Percentiles rank a stretch among this genome's conserved stretches.
Conservation (phyloP, 2,329 filamentous ascomycete genomes). For the Neonectria hederae region DNA sequence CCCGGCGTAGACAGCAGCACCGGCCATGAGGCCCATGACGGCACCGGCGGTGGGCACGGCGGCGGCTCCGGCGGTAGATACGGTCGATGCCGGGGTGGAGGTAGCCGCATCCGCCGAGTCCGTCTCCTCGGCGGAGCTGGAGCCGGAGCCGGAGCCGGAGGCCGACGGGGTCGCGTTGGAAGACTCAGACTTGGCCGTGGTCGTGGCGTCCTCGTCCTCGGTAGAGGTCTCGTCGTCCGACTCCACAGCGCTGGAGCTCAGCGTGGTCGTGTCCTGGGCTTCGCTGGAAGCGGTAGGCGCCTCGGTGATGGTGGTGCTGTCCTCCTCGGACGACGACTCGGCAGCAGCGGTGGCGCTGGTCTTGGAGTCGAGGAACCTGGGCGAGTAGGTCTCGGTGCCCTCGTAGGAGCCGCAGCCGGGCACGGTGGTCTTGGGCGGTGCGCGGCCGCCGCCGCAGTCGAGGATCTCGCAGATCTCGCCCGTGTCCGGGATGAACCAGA, state of each 20-base stretch:
- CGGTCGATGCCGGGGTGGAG: conserved; percentile 28
- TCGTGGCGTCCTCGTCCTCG: conserved; percentile 21
- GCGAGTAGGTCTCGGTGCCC: conserved; percentile 64
- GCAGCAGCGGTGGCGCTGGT: conserved; percentile 32
- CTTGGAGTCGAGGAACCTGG: conserved; percentile 56
- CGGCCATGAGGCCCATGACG: conserved; percentile 42
- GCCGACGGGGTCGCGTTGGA: conserved; percentile 22
- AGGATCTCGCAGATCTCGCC: conserved; percentile 71
- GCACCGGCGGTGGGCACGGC: conserved; percentile 39
- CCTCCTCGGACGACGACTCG: neutral
- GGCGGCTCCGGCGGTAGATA: conserved; percentile 37
- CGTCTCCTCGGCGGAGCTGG: conserved; percentile 25
- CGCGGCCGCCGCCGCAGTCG: conserved; percentile 74
- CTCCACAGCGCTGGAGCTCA: conserved; percentile 20
- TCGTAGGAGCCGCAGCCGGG: conserved; percentile 67
- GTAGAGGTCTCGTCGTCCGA: conserved; percentile 9
- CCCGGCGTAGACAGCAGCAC: conserved; percentile 42
- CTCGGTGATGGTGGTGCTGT: conserved; percentile 22
- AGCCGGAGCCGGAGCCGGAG: conserved; percentile 22
- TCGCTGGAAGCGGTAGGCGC: conserved; percentile 27
- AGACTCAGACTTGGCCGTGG: conserved; percentile 23
- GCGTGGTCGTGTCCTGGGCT: conserved; percentile 18
- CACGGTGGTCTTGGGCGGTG: conserved; percentile 69
- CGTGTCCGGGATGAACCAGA: conserved; percentile 70
- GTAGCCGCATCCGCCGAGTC: conserved; percentile 24